Percentiles rank a stretch among this genome's conserved stretches.
Conservation (phyloP, 1,284 basidiomycete species). For the Ceraceosorus guamensis region DNA sequence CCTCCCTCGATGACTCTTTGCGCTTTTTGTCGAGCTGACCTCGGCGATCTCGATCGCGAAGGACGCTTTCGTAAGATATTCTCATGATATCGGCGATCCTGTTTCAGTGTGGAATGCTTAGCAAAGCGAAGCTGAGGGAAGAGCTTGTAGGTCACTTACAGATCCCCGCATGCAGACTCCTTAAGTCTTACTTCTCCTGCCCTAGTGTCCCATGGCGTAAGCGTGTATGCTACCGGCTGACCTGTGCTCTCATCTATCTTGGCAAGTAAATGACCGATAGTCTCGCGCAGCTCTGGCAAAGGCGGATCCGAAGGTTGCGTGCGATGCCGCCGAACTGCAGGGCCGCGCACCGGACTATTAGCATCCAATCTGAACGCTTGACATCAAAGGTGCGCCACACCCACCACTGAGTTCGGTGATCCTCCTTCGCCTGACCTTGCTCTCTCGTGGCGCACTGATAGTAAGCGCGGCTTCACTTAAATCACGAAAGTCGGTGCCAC, state of each 20-base stretch:
- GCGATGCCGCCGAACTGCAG: constrained; percentile 59
- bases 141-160: constrained; percentile 34
- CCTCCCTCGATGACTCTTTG: constrained; percentile 16
- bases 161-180: constrained; percentile 74
- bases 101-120: neutral
- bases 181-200: constrained; percentile 65
- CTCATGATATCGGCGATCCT: constrained; percentile 73
- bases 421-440: constrained; percentile 62
- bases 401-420: constrained; percentile 49
- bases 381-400: neutral
- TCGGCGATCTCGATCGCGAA: constrained; percentile 54
- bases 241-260: constrained; percentile 65
- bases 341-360: neutral
- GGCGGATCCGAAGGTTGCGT: constrained; percentile 60
- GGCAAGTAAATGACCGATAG: constrained; percentile 64
- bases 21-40: constrained; percentile 39
- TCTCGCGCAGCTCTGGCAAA: constrained; percentile 57
- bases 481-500: constrained; percentile 83
- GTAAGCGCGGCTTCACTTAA: constrained; percentile 67
- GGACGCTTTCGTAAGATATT: constrained; percentile 78
- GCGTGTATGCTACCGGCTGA: constrained; percentile 60
- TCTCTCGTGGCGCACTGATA: constrained; percentile 58
- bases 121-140: neutral
- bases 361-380: neutral
- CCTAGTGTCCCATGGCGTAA: constrained; percentile 66